Evolutionary conservation across 345 rosid species (phyloP), one percentile per base, ranked within the genome.

Genomic region (Gossypioides kirkii): DNA sequence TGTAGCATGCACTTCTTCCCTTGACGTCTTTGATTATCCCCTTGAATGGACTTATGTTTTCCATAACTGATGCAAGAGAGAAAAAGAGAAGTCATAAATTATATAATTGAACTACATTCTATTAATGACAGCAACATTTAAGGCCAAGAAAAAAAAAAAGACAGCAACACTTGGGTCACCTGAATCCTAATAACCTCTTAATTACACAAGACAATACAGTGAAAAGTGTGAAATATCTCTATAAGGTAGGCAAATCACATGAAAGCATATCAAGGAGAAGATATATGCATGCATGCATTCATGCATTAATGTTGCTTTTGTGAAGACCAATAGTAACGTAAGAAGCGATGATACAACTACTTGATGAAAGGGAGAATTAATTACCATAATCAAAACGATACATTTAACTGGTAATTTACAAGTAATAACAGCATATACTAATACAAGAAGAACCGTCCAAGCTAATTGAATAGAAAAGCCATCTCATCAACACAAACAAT

Each of bases 1-100:
- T 86, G 75, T 87, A 90, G 74, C 87, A 87, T n/a, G 81, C 82
- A 2, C 79, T 74, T 81, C 95, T 88, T 69, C 88, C 91, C 80
- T 78, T 73, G 64, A 83, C 71, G 84, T 90, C 95, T 42, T 80
- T 76, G 70, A 81, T 78, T 68, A 90, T 86, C 74, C 97, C 93
- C 16, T 83, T 74, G 76, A 90, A 87, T 55, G 93, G 95, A 54
- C 80, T 72, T 13, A 77, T 65, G 72, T 63, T 52, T 77, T 76
- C 89, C 95, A 87, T 89, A 60, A 61, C 84, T 78, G 80, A 70
- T 64, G 9, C 32, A 77, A 63, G 38, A 17, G 46, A 18, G 8
- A 49, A 14, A 26, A 17, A 38, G n/a, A 36, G 0, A 4, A 4
- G 12, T 22, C 18, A 65, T 65, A 2, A 22, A 62, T 38, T 23